phyloP scores from a whole-genome alignment of 2,329 filamentous ascomycete genomes.

The Saccharata proteae region DNA sequence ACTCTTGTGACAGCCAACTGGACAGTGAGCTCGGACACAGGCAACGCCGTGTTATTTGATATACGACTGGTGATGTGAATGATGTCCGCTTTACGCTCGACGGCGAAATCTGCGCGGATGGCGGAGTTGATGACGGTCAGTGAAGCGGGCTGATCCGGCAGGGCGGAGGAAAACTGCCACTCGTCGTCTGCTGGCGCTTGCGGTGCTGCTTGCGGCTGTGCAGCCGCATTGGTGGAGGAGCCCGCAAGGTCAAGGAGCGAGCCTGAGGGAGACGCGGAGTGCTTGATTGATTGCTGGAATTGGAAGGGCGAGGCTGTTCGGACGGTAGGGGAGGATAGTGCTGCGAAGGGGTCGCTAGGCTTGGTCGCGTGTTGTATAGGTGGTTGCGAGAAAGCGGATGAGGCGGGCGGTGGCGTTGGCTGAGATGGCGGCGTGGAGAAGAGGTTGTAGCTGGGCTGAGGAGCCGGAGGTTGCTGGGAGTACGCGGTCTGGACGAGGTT shows the following conservation, averaged over 20 bases:
- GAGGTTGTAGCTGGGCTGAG: conserved; percentile 44
- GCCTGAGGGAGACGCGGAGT: conserved; percentile 17
- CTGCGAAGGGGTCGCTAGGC: conserved; percentile 47
- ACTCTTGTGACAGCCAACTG: conserved; percentile 92
- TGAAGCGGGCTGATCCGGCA: conserved; percentile 56
- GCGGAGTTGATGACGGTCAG: conserved; percentile 56
- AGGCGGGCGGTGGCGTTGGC: conserved; percentile 33
- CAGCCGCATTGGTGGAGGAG: conserved; percentile 16
- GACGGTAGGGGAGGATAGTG: conserved; percentile 40
- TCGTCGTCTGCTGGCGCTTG: conserved; percentile 55
- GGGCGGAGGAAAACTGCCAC: conserved; percentile 82
- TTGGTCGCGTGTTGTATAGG: conserved; percentile 24
- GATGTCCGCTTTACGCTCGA: conserved; percentile 46
- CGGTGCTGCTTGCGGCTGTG: conserved; percentile 2
- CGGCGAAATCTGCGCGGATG: conserved; percentile 62
- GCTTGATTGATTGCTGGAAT: conserved; percentile 32
- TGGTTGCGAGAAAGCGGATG: conserved; percentile 26
- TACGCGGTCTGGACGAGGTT: conserved; percentile 38
- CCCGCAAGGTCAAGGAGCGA: conserved; percentile 23
- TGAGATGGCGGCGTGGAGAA: conserved; percentile 32
- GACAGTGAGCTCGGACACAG: conserved; percentile 72
- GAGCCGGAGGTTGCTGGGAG: conserved; percentile 29
- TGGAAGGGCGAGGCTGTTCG: conserved; percentile 39
- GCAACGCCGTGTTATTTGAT: conserved; percentile 63
- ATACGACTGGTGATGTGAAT: conserved; percentile 69